Conservation (phyloP, 176 grass and related monocot species). For the Aechmea fasciata region DNA sequence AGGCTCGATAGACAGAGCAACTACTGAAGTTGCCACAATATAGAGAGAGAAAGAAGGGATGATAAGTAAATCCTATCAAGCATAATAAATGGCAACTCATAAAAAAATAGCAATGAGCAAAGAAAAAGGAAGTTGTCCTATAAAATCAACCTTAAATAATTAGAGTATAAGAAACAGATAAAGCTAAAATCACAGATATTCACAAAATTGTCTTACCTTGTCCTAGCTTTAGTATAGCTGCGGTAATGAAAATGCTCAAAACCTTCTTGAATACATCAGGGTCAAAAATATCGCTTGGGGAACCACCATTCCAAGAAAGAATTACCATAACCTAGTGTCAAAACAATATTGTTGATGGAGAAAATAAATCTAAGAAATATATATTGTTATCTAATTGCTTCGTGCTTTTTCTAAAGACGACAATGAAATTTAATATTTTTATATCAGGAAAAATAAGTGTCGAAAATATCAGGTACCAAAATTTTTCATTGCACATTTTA, state of each 20-base stretch:
- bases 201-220: constrained; percentile 47
- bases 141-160: not conserved
- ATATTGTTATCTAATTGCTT: no score
- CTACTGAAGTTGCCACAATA: no score
- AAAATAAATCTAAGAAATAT: not conserved
- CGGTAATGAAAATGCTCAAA: constrained; percentile 92
- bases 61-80: no score
- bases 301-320: constrained; percentile 85
- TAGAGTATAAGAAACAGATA: not conserved
- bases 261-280: constrained; percentile 52
- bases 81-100: no score
- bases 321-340: constrained; percentile 78
- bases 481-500: no score
- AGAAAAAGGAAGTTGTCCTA: no score
- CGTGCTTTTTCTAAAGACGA: no score
- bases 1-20: no score
- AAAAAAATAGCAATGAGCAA: no score
- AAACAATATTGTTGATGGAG: not conserved
- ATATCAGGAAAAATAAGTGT: not conserved
- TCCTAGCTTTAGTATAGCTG: constrained; percentile 74
- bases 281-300: constrained; percentile 56
- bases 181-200: not conserved
- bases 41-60: no score
- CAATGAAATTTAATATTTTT: no score
- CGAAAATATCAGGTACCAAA: not conserved